Conservation (phyloP, 1,284 basidiomycete species). For the Ceratobasidium sp. region DNA sequence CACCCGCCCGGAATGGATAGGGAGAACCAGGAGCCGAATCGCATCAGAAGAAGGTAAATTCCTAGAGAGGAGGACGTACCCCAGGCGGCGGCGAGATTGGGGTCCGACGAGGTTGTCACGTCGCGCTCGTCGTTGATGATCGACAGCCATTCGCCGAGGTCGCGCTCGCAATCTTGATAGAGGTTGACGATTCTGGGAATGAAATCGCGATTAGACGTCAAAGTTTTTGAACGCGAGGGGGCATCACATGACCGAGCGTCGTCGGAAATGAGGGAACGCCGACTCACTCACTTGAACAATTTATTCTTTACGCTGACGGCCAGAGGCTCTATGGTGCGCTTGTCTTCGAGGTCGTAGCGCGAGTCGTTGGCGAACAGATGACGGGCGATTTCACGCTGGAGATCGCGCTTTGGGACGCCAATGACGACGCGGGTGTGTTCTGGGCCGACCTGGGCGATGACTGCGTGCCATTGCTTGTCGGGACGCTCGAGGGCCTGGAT, state of each 20-base stretch:
- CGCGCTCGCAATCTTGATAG: conserved; percentile 44
- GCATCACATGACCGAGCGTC: conserved; percentile 31
- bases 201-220: conserved; percentile 12
- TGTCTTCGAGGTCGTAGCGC: conserved; percentile 45
- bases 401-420: conserved; percentile 45
- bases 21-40: neutral
- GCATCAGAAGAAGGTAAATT: conserved; percentile 19
- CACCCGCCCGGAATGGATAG: conserved; percentile 8
- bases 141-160: conserved; percentile 41
- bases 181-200: conserved; percentile 43
- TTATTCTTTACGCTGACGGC: conserved; percentile 45
- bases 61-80: conserved; percentile 39
- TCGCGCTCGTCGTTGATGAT: conserved; percentile 43
- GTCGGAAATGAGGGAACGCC: conserved; percentile 15
- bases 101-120: conserved; percentile 41
- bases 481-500: conserved; percentile 43
- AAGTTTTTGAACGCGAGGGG: conserved; percentile 26
- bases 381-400: conserved; percentile 45
- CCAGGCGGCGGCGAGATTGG: conserved; percentile 41
- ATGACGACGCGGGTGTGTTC: conserved; percentile 43
- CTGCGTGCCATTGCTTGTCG: conserved; percentile 44
- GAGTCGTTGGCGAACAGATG: conserved; percentile 44
- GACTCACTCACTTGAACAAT: conserved; percentile 43
- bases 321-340: conserved; percentile 44
- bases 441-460: conserved; percentile 43